These are phyloP conservation scores for Stentor coeruleus DNA, from an alignment of 73 alveolate genomes.

Conservation along the genomic window DNA sequence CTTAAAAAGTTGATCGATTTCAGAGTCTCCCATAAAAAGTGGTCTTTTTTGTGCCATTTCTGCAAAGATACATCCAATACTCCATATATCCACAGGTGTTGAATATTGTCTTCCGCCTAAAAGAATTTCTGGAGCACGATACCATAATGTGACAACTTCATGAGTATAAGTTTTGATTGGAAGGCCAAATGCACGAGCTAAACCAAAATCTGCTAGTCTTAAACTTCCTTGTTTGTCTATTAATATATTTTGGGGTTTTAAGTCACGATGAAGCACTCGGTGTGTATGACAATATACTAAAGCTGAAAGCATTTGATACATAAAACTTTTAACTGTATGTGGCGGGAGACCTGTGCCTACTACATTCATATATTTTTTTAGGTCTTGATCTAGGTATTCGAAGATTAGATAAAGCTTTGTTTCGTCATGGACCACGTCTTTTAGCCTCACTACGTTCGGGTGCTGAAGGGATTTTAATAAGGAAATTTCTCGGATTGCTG, in stretches of 20 bases:
- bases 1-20: conserved; percentile 76
- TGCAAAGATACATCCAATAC: conserved; percentile 95
- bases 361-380: conserved; percentile 56
- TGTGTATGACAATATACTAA: conserved; percentile 73
- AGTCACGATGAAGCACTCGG: conserved; percentile 81
- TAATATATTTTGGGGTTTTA: conserved; percentile 81
- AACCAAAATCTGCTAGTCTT: conserved; percentile 91
- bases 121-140: conserved; percentile 93
- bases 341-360: conserved; percentile 25
- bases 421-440: conserved; percentile 52
- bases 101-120: conserved; percentile 72
- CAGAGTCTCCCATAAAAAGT: conserved; percentile 93
- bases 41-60: conserved; percentile 91
- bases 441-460: conserved; percentile 74
- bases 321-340: conserved; percentile 43
- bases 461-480: conserved; percentile 73
- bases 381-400: conserved; percentile 67
- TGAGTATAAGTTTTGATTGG: conserved; percentile 87
- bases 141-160: conserved; percentile 96
- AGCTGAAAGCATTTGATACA: conserved; percentile 71
- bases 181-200: conserved; percentile 92
- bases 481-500: conserved; percentile 88
- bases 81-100: conserved; percentile 96
- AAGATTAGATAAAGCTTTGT: conserved; percentile 45
- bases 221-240: conserved; percentile 67